Base-by-base conservation (phyloP, 129 eudicot species). In the Flaveria bidentis region DNA sequence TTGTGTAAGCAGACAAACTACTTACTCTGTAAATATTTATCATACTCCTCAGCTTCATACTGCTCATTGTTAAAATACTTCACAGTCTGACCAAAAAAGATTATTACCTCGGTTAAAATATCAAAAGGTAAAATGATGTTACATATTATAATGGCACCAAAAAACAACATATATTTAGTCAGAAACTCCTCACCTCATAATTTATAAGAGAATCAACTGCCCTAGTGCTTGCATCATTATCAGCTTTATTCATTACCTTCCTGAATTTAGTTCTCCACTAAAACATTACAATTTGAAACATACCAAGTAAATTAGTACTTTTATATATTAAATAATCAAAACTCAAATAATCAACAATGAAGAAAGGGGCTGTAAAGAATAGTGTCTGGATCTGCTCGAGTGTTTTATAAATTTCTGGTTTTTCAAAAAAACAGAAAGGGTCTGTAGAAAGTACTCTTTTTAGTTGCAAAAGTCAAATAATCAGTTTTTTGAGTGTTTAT, bases 231-330 rank as follows among this genome's bases (percentile, higher is more conserved):
- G 99, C 99, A 84, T 94, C 99, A 50, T 94, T 94, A 52, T 94
- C 99, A 84, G 99, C 99, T 86, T 94, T 94, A 83, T 94, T 94
- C 99, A 94, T 94, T 67, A 85, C 85, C 88, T 94, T 94, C 84
- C 99, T 87, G 75, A 94, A 94, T 80, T 94, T 94, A 76, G 99
- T 94, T 82, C 99, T 89, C 99, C 97, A 94, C 99, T 94, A 81
- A 20, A 83, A 76, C 78, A 47, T 15, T 36, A 46, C 65, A 76
- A 78, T 28, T 6, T 16, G 56, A 25, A 73, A 65, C 28, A 46
- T 25, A 25, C n/a, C 7, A 61, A 26, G 16, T 61, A 63, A 63
- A 5, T 63, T 26, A 8, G 51, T 66, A n/a, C 5, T 39, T 10
- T n/a, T 41, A 4, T 8, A 36, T 33, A 64, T 36, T 9, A 13